phyloP scores from a whole-genome alignment of 192 early-diverging fungal genomes.

The Coemansia biformis region DNA sequence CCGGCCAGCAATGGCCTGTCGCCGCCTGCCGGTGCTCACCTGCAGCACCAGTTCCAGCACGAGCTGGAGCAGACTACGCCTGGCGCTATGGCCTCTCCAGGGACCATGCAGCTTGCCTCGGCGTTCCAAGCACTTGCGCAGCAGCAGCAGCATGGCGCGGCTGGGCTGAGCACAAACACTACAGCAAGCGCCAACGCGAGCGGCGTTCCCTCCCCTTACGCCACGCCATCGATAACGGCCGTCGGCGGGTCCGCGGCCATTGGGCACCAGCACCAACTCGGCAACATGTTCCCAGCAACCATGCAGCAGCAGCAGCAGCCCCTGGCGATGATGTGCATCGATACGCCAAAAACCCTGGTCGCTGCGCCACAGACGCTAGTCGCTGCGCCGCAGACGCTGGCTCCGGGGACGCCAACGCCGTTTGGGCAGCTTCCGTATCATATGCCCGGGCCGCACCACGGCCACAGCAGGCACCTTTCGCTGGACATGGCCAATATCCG shows the following conservation, averaged over 20 bases:
- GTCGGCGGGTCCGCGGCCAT: background rate
- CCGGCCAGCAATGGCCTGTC: no score
- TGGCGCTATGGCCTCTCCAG: no score
- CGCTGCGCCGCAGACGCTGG: constrained; percentile 24
- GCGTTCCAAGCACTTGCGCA: no score
- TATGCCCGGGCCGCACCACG: constrained; percentile 5
- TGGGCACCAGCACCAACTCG: constrained; percentile 26
- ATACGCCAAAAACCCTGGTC: no score
- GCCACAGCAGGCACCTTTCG: constrained; percentile 37
- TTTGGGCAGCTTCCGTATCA: constrained; percentile 34
- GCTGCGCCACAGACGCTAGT: constrained; percentile 12
- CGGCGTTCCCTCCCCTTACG: constrained; percentile 26
- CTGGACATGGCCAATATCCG: constrained; percentile 33
- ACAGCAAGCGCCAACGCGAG: constrained; percentile 9
- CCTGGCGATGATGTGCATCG: constrained; percentile 7
- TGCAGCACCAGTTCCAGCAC: no score
- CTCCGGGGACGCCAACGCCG: constrained; percentile 19
- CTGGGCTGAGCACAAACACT: background rate
- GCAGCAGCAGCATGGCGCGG: background rate
- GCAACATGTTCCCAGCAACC: constrained; percentile 16
- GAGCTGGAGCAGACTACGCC: no score
- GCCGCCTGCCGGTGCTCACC: no score
- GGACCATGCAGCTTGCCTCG: no score
- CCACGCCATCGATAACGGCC: constrained; percentile 3
- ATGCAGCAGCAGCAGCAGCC: constrained; percentile 12